A percentile compares a stretch with the other conserved stretches of the same genome.
Evolutionary conservation across 2,329 filamentous ascomycete genomes (phyloP).

Genomic region (Phialemonium atrogriseum): DNA sequence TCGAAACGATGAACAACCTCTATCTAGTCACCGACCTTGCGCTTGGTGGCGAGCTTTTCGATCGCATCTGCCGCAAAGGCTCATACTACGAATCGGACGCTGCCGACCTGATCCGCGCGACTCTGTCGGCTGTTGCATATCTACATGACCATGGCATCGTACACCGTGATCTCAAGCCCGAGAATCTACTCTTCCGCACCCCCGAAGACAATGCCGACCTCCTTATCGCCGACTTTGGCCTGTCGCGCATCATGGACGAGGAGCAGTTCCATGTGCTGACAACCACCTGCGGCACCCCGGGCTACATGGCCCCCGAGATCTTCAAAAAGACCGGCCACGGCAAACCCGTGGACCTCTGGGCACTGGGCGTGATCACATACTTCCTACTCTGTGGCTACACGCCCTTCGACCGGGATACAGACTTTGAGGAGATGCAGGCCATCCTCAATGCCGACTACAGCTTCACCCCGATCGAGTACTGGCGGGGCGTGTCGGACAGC

Average conservation of each 20-base stretch:
- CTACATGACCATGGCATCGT: slow-evolving; percentile 98
- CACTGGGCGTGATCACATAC: slow-evolving; percentile 96
- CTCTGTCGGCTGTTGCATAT: slow-evolving; percentile 94
- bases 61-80: slow-evolving; percentile 96
- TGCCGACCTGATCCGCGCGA: slow-evolving; percentile 88
- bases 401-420: slow-evolving; percentile 92
- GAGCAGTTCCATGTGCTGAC: slow-evolving; percentile 97
- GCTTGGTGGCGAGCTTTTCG: slow-evolving; percentile 92
- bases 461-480: slow-evolving; percentile 92
- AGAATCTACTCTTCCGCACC: slow-evolving; percentile 93
- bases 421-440: slow-evolving; percentile 98
- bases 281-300: slow-evolving; percentile 93
- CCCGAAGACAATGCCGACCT: slow-evolving; percentile 97
- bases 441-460: slow-evolving; percentile 95
- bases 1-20: slow-evolving; percentile 99
- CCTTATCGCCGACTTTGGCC: slow-evolving; percentile 91
- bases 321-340: slow-evolving; percentile 98
- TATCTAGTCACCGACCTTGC: slow-evolving; percentile 97
- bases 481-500: slow-evolving; percentile 80
- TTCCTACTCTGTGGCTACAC: slow-evolving; percentile 97
- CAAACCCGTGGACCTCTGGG: slow-evolving; percentile 97
- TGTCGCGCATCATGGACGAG: slow-evolving; percentile 97
- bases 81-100: slow-evolving; percentile 98
- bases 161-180: slow-evolving; percentile 93
- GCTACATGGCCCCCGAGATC: slow-evolving; percentile 99